Evolutionary conservation across 805 yeast genomes (phyloP), one percentile per base, ranked within the genome.

Genomic region (Myxozyma vanderwaltii): DNA sequence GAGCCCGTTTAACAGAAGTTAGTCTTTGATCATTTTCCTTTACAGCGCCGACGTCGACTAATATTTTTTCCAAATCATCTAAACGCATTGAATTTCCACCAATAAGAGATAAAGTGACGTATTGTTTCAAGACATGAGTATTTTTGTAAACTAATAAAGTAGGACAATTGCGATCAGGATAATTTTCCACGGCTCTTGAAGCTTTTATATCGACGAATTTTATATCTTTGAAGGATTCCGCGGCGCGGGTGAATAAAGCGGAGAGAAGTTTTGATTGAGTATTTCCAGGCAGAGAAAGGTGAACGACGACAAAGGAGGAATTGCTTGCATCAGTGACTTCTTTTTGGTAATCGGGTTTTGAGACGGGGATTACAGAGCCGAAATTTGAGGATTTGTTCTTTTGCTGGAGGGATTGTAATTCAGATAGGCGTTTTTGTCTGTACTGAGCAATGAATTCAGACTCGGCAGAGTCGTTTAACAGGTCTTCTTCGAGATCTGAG

Each of bases 121-220:
- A 82, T 71, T 94, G 97, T 71, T 86, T 87, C 24, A 86, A 76
- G 7, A 95, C 91, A 63, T 89, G 84, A 29, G 86, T 86, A 56
- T 89, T 82, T 69, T 82, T 82, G 73, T 94, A 94, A 0, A 94
- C 82, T 51, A 94, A 79, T 6, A 94, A 76, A 0, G 99, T 94
- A 1, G 99, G 99, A 68, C 96, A 88, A 76, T 89, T 91, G 33
- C 81, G 72, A 26, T 89, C 92, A 1, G 99, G 97, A 72, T 91
- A 94, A 70, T 86, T 85, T 69, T 92, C 98, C 64, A 91, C 87
- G 53, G 97, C 96, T 72, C 97, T 84, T 59, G 83, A 80, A 24
- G 89, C 96, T n/a, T 88, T 86, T 50, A 94, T 94, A 67, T 94
- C 97, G 44, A 90, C 92, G 70, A 94, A 88, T 73, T 94, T 94